Evolutionary conservation across 176 grass and related monocot genomes (phyloP).

Genomic region (Oryza officinalis): DNA sequence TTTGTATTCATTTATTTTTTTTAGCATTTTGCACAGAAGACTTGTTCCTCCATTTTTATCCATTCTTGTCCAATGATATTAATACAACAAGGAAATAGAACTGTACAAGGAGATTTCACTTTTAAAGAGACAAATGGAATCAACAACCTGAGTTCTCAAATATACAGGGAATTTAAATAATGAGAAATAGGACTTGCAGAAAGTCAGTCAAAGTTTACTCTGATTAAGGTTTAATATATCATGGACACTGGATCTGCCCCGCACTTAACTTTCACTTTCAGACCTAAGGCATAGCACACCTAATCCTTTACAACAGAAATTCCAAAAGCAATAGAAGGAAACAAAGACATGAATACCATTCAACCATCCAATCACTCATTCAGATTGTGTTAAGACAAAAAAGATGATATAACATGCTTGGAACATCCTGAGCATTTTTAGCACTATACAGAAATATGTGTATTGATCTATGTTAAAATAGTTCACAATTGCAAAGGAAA

Average conservation of each 20-base stretch:
- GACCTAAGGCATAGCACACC: not conserved
- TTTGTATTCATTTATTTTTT: constrained; percentile 7
- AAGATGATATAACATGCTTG: constrained; percentile 11
- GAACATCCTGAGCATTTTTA: not conserved
- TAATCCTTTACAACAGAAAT: not conserved
- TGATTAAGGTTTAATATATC: not conserved
- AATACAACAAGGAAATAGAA: constrained; percentile 21
- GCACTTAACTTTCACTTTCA: not conserved
- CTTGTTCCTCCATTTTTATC: constrained; percentile 4
- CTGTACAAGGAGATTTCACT: not conserved
- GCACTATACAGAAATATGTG: not conserved
- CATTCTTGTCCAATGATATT: not conserved
- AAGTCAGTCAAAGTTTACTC: not conserved
- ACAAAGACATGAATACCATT: not conserved
- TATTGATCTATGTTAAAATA: not conserved
- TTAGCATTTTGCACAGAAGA: not conserved
- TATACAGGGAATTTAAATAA: not conserved
- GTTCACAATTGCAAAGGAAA: not conserved
- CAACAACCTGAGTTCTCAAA: not conserved
- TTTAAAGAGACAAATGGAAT: not conserved
- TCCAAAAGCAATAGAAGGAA: not conserved
- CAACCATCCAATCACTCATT: not conserved
- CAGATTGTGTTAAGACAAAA: not conserved
- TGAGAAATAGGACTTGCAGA: not conserved
- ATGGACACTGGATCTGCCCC: not conserved